Conservation (phyloP, 78 protist species). For the Cavenderia fasciculata region DNA sequence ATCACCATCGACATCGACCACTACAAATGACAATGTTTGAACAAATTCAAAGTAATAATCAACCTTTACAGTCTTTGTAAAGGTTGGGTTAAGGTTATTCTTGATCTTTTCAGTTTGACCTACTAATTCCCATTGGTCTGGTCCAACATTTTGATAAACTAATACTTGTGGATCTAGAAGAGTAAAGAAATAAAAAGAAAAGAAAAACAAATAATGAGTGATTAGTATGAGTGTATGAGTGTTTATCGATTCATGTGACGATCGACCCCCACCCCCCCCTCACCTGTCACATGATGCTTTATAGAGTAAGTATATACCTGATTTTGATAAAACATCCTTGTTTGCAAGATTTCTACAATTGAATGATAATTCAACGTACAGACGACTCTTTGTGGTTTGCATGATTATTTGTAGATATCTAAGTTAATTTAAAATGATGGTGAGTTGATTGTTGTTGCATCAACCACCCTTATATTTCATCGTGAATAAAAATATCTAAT, state of each 20-base stretch:
- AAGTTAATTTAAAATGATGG: neutral
- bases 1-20: constrained; percentile 30
- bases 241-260: too few species aligned
- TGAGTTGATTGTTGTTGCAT: neutral
- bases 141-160: neutral
- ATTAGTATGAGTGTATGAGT: neutral
- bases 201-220: neutral
- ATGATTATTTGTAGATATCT: neutral
- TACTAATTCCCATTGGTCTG: neutral
- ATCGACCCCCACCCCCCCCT: too few species aligned
- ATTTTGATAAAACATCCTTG: neutral
- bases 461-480: neutral
- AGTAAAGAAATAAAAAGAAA: neutral
- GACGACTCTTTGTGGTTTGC: neutral
- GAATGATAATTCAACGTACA: neutral
- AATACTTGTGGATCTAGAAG: constrained; percentile 29
- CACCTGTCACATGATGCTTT: too few species aligned
- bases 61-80: neutral
- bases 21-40: constrained; percentile 16
- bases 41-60: constrained; percentile 25
- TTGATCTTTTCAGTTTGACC: constrained; percentile 59
- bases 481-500: neutral
- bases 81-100: constrained; percentile 25
- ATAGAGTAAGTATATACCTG: neutral
- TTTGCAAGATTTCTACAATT: neutral